Base-by-base conservation (phyloP, 2,329 filamentous ascomycete genomes). In the Hansfordia pulvinata region DNA sequence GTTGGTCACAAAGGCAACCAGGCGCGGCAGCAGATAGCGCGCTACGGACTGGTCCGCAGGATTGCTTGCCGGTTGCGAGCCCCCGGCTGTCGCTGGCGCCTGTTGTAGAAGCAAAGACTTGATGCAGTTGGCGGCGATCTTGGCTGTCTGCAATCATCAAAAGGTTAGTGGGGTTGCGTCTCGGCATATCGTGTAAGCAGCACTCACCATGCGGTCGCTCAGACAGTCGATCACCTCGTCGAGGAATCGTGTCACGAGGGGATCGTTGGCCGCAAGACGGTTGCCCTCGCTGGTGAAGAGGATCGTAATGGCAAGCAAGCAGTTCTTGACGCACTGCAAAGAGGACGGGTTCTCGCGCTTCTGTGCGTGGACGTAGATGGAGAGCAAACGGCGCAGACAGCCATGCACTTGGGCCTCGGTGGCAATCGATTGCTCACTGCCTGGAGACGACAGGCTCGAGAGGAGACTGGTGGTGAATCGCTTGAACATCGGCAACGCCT, bases 301-400 rank as follows among this genome's bases (percentile, higher is more conserved):
- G 32, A 98, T 80, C 0, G 90, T 93, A 24, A 79, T 77, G 1
- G 85, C 83, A 25, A 98, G 63, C 5, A 98, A 69, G 4, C 79
- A 81, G 44, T 96, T 98, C 60, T 92, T 94, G 43, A 94, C 88
- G 48, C 85, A 93, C 2, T 78, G 62, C 14, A 98, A 62, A 3
- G 85, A 84, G 5, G 78, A 75, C 12, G 86, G 75, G 7, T 50
- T 54, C 42, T 86, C 80, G 20, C 81, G 69, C 46, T 76, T 81
- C 51, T 86, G 81, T 0, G 76, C 77, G 37, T 80, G 63, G 13
- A 79, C 62, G 38, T 85, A 74, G 28, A 92, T 90, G 11, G 77
- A 71, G 14, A 93, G 55, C 59, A 94, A 90, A 5, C 83, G 75
- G 17, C 78, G 73, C 8, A 94, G 61, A 33, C 83, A 90, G 26